A percentile compares a stretch with the other conserved stretches of the same genome.
These are phyloP conservation scores for Dioszegia hungarica DNA, from an alignment of 768 basidiomycete species.

Conservation along the genomic window DNA sequence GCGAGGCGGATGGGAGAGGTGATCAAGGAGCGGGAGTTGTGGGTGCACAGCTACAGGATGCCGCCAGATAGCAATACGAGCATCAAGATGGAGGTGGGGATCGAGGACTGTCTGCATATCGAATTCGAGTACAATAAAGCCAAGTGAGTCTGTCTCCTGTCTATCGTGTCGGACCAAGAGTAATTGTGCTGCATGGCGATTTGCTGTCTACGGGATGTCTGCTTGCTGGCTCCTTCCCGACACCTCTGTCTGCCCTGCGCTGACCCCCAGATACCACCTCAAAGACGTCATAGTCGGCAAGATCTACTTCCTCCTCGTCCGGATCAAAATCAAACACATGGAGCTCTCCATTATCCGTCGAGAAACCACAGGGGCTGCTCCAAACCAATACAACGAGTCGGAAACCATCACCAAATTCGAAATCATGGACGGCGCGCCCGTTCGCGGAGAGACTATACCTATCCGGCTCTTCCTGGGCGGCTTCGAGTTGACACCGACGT, in stretches of 20 bases:
- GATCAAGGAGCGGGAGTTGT: constrained; percentile 84
- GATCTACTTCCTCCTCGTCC: constrained; percentile 96
- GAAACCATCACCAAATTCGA: constrained; percentile 99
- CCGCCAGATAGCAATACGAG: constrained; percentile 96
- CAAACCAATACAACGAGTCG: constrained; percentile 99
- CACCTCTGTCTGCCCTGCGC: too few relatives aligned
- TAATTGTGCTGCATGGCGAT: too few relatives aligned
- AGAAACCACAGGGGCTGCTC: constrained; percentile 92
- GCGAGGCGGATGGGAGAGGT: constrained; percentile 90
- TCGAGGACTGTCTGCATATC: constrained; percentile 97
- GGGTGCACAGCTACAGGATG: constrained; percentile 99
- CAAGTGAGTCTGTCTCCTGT: constrained; percentile 61
- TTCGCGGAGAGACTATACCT: constrained; percentile 97
- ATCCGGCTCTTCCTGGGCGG: constrained; percentile 96
- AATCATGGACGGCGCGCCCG: constrained; percentile 97
- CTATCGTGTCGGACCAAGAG: too few relatives aligned
- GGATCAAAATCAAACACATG: constrained; percentile 99
- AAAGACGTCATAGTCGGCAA: constrained; percentile 99
- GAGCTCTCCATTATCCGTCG: constrained; percentile 95
- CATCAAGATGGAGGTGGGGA: constrained; percentile 99
- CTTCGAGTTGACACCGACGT: constrained; percentile 96
- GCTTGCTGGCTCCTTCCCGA: too few relatives aligned
- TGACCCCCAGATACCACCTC: constrained; percentile 73
- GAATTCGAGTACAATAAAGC: constrained; percentile 99
- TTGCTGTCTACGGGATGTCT: too few relatives aligned